phyloP scores from a whole-genome alignment of 345 rosid species.

The Ceriops tagal region DNA sequence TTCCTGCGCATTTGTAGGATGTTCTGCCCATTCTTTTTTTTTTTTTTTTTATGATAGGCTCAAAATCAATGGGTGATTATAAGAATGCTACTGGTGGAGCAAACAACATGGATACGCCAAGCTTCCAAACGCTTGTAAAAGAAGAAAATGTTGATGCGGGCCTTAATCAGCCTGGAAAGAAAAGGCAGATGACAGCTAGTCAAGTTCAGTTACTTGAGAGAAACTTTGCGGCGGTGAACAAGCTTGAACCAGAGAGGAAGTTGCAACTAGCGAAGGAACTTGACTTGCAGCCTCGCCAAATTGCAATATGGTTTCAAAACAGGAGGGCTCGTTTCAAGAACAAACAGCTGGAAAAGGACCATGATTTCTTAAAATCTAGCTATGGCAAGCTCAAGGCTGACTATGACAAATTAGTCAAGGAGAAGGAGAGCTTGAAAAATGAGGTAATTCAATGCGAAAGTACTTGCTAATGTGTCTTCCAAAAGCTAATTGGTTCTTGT shows the following conservation, averaged over 20 bases:
- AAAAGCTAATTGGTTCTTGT: no score
- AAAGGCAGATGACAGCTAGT: constrained; percentile 51
- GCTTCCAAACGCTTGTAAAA: constrained; percentile 30
- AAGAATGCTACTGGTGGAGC: constrained; percentile 25
- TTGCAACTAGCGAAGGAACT: constrained; percentile 59
- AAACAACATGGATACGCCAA: constrained; percentile 11
- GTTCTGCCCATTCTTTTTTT: no score
- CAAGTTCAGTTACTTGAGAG: constrained; percentile 69
- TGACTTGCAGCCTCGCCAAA: constrained; percentile 78
- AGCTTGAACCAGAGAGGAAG: constrained; percentile 74
- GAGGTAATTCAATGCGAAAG: constrained; percentile 38
- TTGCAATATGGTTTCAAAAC: constrained; percentile 81
- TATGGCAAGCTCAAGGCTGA: constrained; percentile 60
- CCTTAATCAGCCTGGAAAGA: constrained; percentile 38
- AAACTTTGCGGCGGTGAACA: constrained; percentile 61
- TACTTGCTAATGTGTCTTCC: no score
- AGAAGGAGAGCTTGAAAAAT: constrained; percentile 42
- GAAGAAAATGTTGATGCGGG: constrained; percentile 36
- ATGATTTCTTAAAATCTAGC: constrained; percentile 42
- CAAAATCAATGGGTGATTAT: constrained; percentile 26
- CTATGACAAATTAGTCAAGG: constrained; percentile 42
- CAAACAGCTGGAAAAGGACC: constrained; percentile 65
- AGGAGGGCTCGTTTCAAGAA: constrained; percentile 69
- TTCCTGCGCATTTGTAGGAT: no score
- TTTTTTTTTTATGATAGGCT: constrained; percentile 21